Conservation (phyloP, 1,284 basidiomycete genomes). For the Anthracocystis walkeri region DNA sequence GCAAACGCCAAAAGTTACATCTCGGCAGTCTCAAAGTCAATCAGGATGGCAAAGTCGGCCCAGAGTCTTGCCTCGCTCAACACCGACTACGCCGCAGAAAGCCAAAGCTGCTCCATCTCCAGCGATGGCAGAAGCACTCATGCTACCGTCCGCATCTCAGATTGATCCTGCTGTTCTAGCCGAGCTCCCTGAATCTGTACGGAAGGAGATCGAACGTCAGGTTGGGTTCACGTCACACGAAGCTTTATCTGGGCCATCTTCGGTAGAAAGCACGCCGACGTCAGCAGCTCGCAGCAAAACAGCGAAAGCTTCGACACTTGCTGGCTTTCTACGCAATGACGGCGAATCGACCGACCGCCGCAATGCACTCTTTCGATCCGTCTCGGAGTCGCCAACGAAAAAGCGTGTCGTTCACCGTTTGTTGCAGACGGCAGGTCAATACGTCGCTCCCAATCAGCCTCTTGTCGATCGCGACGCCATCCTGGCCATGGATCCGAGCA, state of each 20-base stretch:
- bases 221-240: conserved; percentile 18
- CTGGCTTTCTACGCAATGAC: conserved; percentile 19
- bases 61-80: conserved; percentile 34
- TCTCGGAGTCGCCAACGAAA: conserved; percentile 43
- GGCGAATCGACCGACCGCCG: conserved; percentile 6
- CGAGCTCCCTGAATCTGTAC: conserved; percentile 58
- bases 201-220: conserved; percentile 60
- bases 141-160: conserved; percentile 61
- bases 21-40: conserved; percentile 8
- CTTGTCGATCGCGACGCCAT: conserved; percentile 29
- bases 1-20: conserved; percentile 6
- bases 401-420: conserved; percentile 31
- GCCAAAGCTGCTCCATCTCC: conserved; percentile 36
- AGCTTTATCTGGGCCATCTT: conserved; percentile 21
- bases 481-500: conserved; percentile 40
- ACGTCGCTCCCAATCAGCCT: conserved; percentile 22
- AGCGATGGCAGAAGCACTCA: conserved; percentile 36
- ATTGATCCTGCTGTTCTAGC: conserved; percentile 62
- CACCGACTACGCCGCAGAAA: conserved; percentile 43
- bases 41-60: conserved; percentile 19
- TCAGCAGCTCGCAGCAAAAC: conserved; percentile 23
- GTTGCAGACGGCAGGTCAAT: conserved; percentile 14
- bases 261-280: conserved; percentile 36
- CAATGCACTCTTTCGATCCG: conserved; percentile 25
- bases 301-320: conserved; percentile 17